Evolutionary conservation across 2,329 filamentous ascomycete species (phyloP).

Genomic region (Aureobasidium vineae): DNA sequence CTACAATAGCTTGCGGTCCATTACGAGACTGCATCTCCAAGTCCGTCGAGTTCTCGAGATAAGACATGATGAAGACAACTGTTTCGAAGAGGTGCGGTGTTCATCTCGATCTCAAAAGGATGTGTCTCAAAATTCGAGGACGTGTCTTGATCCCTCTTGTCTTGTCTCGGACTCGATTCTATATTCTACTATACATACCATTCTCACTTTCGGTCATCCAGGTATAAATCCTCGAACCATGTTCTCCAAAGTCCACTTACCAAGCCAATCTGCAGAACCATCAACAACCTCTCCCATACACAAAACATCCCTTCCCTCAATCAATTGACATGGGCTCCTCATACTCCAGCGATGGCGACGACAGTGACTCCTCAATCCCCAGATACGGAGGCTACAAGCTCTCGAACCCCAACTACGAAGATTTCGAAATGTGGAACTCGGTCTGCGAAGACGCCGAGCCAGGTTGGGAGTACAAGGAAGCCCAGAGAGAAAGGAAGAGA

Average conservation of each 20-base stretch:
- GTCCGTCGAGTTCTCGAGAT: neutral
- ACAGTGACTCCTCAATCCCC: neutral
- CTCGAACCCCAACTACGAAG: neutral
- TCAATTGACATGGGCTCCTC: neutral
- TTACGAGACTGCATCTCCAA: neutral
- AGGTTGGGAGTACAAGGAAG: neutral
- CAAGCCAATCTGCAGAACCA: neutral
- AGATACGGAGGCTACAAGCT: neutral
- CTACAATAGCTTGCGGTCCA: too few species aligned
- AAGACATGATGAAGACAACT: neutral
- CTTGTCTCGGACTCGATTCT: neutral
- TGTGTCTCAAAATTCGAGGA: neutral
- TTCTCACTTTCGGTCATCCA: neutral
- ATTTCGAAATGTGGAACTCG: constrained; percentile 1
- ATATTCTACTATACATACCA: neutral
- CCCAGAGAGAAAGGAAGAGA: too few species aligned
- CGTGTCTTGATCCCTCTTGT: neutral
- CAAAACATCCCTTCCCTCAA: neutral
- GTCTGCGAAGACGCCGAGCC: constrained; percentile 2
- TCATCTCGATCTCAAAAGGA: neutral
- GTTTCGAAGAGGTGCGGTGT: neutral
- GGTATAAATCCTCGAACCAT: neutral
- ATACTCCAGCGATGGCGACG: neutral
- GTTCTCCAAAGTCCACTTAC: neutral
- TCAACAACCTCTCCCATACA: neutral